These are phyloP conservation scores for Suhomyces coccinellae DNA, from an alignment of 1,139 yeast genomes.

Conservation along the genomic window DNA sequence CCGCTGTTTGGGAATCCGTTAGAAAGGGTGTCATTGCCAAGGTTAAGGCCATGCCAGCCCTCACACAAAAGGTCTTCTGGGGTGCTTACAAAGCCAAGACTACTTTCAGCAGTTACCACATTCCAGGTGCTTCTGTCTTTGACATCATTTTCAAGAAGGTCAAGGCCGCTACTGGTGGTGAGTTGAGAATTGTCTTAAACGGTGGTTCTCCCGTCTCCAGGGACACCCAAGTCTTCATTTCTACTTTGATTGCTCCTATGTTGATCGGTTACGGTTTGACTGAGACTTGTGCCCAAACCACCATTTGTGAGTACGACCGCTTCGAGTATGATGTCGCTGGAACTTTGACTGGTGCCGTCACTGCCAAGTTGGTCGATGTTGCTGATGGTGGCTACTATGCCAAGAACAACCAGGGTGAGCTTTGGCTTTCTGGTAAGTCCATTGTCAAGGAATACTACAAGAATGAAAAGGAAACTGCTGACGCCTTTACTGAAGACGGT, in stretches of 20 bases:
- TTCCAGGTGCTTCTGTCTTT: slow-evolving; percentile 70
- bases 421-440: slow-evolving; percentile 73
- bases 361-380: slow-evolving; percentile 88
- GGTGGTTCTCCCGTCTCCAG: slow-evolving; percentile 93
- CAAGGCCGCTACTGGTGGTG: slow-evolving; percentile 95
- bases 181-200: slow-evolving; percentile 67
- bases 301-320: slow-evolving; percentile 63
- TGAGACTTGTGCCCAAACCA: slow-evolving; percentile 89
- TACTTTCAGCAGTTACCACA: slow-evolving; percentile 56
- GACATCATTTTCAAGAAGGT: slow-evolving; percentile 80
- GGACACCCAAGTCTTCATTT: slow-evolving; percentile 83
- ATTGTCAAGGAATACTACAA: slow-evolving; percentile 78
- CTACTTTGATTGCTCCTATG: slow-evolving; percentile 82
- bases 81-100: slow-evolving; percentile 75
- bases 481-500: slow-evolving; percentile 77
- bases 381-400: slow-evolving; percentile 92
- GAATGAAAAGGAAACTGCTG: slow-evolving; percentile 78
- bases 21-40: slow-evolving; percentile 88
- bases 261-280: slow-evolving; percentile 96
- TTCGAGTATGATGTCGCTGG: slow-evolving; percentile 81
- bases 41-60: slow-evolving; percentile 62
- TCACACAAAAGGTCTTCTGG: slow-evolving; percentile 87
- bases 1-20: slow-evolving; percentile 97
- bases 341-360: slow-evolving; percentile 76
- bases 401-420: slow-evolving; percentile 90